Percentiles rank a stretch among this genome's conserved stretches.
phyloP scores from a whole-genome alignment of 192 early-diverging fungal species.

The Backusella australiensis region DNA sequence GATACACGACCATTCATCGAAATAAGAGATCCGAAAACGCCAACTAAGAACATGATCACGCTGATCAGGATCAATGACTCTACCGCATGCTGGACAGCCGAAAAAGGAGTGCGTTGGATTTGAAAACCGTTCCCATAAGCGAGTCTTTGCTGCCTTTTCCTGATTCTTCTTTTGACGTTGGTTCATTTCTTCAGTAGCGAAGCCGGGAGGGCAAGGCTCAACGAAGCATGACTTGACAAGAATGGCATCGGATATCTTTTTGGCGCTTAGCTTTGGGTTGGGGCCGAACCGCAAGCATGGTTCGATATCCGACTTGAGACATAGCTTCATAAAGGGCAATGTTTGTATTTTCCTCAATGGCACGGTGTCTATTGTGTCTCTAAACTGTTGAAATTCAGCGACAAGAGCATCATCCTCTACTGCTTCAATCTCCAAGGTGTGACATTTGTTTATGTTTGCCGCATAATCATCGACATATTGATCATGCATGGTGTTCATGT shows the following conservation, averaged over 20 bases:
- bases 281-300: conserved; percentile 51
- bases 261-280: conserved; percentile 78
- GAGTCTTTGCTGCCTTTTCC: conserved; percentile 40
- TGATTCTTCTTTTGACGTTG: conserved; percentile 37
- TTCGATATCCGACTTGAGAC: conserved; percentile 82
- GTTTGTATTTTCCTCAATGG: conserved; percentile 67
- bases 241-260: conserved; percentile 85
- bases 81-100: conserved; percentile 50
- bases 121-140: conserved; percentile 47
- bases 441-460: background rate
- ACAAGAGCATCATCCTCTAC: conserved; percentile 69
- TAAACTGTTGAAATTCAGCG: conserved; percentile 84
- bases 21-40: conserved; percentile 61
- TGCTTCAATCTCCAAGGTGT: conserved; percentile 20
- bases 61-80: conserved; percentile 28
- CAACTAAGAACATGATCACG: conserved; percentile 36
- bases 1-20: conserved; percentile 67
- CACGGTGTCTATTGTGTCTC: conserved; percentile 57
- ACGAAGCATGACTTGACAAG: conserved; percentile 77
- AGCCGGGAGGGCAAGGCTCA: conserved; percentile 62
- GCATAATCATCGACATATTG: background rate
- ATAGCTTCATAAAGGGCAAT: conserved; percentile 79
- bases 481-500: conserved; percentile 31
- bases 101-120: conserved; percentile 25
- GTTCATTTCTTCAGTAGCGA: conserved; percentile 27